A percentile compares a stretch with the other conserved stretches of the same genome.
Evolutionary conservation across 2,329 filamentous ascomycete genomes (phyloP).

Genomic region (Talaromyces funiculosus): DNA sequence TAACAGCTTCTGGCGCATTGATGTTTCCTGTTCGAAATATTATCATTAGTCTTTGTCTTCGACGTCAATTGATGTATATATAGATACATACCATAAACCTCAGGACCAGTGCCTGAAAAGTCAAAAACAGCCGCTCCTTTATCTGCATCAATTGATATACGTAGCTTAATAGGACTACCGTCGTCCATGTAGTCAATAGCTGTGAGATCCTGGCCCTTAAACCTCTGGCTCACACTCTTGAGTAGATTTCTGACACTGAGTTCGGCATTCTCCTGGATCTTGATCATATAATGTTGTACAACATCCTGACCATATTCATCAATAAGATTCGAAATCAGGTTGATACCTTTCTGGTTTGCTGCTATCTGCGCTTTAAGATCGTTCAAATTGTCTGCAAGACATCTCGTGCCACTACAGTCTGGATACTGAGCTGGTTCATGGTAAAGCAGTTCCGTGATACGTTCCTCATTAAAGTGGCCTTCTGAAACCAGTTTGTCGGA

Average conservation of each 20-base stretch:
- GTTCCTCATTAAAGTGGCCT: conserved; percentile 63
- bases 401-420: conserved; percentile 69
- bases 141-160: conserved; percentile 64
- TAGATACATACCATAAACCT: conserved; percentile 59
- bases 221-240: conserved; percentile 59
- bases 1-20: conserved; percentile 72
- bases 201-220: conserved; percentile 59
- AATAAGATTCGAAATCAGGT: conserved; percentile 64
- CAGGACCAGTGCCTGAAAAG: conserved; percentile 69
- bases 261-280: conserved; percentile 72
- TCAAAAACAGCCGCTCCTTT: conserved; percentile 70
- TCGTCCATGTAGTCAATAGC: conserved; percentile 79
- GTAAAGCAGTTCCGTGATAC: conserved; percentile 63
- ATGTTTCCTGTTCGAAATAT: conserved; percentile 50
- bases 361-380: conserved; percentile 79
- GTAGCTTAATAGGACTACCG: conserved; percentile 68
- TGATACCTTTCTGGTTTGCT: conserved; percentile 76
- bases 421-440: conserved; percentile 65
- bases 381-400: conserved; percentile 71
- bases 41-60: not conserved
- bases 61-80: conserved; percentile 16
- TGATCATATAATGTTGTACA: conserved; percentile 72
- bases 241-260: conserved; percentile 64
- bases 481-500: conserved; percentile 46
- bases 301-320: conserved; percentile 67